Conservation (phyloP, 495 filamentous ascomycete genomes). For the Hypomontagnella monticulosa region DNA sequence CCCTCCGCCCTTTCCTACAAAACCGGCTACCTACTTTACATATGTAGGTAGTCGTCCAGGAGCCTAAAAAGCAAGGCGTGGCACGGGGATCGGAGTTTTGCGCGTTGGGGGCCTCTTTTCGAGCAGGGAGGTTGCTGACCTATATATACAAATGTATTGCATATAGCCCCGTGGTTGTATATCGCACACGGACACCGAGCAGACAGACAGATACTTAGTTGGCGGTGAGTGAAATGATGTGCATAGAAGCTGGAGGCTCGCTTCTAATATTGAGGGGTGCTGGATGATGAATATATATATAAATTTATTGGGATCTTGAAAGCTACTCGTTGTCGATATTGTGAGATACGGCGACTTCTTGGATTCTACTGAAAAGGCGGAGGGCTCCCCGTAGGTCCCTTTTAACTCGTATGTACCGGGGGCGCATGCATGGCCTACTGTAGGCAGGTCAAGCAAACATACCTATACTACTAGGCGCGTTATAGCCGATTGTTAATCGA, state of each 20-base stretch:
- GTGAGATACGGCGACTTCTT: background rate
- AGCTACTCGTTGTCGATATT: background rate
- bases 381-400: no score
- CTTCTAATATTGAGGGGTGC: background rate
- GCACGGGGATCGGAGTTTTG: constrained; percentile 20
- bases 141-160: constrained; percentile 17
- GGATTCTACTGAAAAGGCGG: background rate
- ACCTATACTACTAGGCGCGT: no score
- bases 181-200: background rate
- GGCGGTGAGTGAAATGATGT: constrained; percentile 1
- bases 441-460: no score
- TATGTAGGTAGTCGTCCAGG: background rate
- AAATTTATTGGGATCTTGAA: background rate
- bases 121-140: background rate
- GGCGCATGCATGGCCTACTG: no score
- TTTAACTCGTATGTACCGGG: no score
- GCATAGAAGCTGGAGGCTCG: constrained; percentile 4
- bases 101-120: background rate
- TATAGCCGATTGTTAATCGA: no score
- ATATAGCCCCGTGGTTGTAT: background rate
- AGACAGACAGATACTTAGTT: background rate
- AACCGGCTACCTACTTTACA: no score
- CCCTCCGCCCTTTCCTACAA: constrained; percentile 1
- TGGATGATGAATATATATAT: background rate
- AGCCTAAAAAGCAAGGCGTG: background rate